Conservation (phyloP, 1,139 yeast species). For the Geotrichum restrictum region DNA sequence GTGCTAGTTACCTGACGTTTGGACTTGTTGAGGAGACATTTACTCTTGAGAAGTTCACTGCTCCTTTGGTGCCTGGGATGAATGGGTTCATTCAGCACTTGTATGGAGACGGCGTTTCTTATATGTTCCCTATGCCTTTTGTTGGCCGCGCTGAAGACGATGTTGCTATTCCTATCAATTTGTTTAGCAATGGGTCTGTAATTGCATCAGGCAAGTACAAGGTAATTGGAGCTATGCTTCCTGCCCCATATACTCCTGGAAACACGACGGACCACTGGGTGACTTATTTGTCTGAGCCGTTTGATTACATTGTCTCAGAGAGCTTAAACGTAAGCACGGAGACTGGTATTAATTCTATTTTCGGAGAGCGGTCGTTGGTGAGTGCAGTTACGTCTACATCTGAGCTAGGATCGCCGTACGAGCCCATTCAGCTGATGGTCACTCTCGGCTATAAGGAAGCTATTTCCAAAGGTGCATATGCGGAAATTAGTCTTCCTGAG, state of each 20-base stretch:
- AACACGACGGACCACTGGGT: conserved; percentile 10
- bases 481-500: conserved; percentile 12
- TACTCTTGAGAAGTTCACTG: conserved; percentile 5
- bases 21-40: conserved; percentile 9
- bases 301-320: conserved; percentile 1
- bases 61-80: conserved; percentile 7
- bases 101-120: conserved; percentile 7
- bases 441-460: neutral
- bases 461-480: conserved; percentile 9
- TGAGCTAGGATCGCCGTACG: conserved; percentile 15
- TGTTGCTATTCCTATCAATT: conserved; percentile 1
- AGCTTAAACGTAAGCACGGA: neutral
- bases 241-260: conserved; percentile 6
- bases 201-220: conserved; percentile 13
- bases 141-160: conserved; percentile 14
- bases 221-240: conserved; percentile 13
- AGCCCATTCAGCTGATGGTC: conserved; percentile 11
- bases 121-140: conserved; percentile 7
- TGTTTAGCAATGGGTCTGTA: conserved; percentile 12
- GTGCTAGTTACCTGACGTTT: conserved; percentile 16
- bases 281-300: conserved; percentile 16
- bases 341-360: neutral
- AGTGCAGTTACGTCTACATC: conserved; percentile 13
- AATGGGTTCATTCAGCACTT: conserved; percentile 15
- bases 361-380: conserved; percentile 3